Evolutionary conservation across 805 yeast genomes (phyloP).

Genomic region (Metschnikowia koreensis): DNA sequence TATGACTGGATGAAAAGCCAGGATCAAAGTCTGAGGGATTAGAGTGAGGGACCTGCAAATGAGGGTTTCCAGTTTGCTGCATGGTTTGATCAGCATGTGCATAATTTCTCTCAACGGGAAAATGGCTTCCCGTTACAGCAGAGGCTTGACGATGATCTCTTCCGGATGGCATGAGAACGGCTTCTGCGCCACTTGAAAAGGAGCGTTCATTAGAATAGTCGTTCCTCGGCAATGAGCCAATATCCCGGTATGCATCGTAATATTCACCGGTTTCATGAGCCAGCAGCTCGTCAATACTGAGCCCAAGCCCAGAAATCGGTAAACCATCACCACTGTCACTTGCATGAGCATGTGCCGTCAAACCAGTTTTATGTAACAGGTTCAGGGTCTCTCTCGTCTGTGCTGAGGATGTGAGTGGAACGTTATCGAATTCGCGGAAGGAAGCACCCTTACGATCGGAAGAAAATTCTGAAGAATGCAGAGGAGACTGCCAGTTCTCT

Average conservation of each 20-base stretch:
- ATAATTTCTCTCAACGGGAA: not conserved
- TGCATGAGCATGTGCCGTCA: not conserved
- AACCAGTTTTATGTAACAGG: not conserved
- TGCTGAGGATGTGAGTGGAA: not conserved
- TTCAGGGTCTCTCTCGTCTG: too few relatives aligned
- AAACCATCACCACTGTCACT: not conserved
- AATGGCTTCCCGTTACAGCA: not conserved
- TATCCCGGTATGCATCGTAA: not conserved
- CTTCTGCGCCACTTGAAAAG: not conserved
- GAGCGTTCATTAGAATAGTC: not conserved
- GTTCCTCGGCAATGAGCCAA: not conserved
- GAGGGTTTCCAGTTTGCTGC: not conserved
- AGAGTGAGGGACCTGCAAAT: too few relatives aligned
- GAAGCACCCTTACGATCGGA: not conserved
- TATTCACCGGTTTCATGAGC: not conserved
- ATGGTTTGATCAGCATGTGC: not conserved
- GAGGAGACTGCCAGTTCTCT: not conserved
- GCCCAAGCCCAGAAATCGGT: not conserved
- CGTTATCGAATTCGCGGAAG: not conserved
- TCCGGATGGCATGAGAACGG: not conserved
- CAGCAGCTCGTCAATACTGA: not conserved
- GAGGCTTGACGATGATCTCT: not conserved
- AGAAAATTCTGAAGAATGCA: not conserved
- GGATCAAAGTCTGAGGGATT: too few relatives aligned
- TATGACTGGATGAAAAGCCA: too few relatives aligned